phyloP scores from a whole-genome alignment of 805 yeast species.

The Ogataea methanolica region DNA sequence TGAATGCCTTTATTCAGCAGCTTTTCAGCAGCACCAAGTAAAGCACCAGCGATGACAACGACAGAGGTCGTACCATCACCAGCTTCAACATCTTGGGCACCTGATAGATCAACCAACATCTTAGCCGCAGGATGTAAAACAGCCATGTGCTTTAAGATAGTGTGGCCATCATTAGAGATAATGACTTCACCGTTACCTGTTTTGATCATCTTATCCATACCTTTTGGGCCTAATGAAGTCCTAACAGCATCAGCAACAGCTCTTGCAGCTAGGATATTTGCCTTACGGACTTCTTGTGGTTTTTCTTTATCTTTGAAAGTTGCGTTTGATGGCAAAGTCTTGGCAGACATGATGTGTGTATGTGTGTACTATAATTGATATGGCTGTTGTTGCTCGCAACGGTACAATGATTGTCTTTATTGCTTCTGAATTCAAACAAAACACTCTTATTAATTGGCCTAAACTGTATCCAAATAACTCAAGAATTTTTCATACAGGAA shows the following conservation, averaged over 20 bases:
- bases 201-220: constrained; percentile 99
- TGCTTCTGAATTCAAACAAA: too few species aligned
- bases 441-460: too few species aligned
- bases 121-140: constrained; percentile 98
- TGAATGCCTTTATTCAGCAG: constrained; percentile 87
- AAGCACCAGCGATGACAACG: constrained; percentile 90
- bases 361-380: background rate
- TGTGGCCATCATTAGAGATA: constrained; percentile 97
- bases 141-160: constrained; percentile 95
- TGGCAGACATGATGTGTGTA: constrained; percentile 8
- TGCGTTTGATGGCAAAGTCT: constrained; percentile 60
- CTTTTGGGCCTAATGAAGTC: constrained; percentile 96
- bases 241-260: constrained; percentile 95
- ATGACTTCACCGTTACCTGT: constrained; percentile 89
- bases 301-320: constrained; percentile 90
- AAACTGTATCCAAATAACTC: too few species aligned
- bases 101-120: constrained; percentile 93
- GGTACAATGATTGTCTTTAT: too few species aligned
- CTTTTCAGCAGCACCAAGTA: constrained; percentile 92
- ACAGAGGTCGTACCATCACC: constrained; percentile 99
- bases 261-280: constrained; percentile 86
- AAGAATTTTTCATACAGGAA: too few species aligned
- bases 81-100: constrained; percentile 98
- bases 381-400: too few species aligned
- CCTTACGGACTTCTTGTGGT: constrained; percentile 89